Base-by-base conservation (phyloP, 1,284 basidiomycete species). In the Leccinum fallax region DNA sequence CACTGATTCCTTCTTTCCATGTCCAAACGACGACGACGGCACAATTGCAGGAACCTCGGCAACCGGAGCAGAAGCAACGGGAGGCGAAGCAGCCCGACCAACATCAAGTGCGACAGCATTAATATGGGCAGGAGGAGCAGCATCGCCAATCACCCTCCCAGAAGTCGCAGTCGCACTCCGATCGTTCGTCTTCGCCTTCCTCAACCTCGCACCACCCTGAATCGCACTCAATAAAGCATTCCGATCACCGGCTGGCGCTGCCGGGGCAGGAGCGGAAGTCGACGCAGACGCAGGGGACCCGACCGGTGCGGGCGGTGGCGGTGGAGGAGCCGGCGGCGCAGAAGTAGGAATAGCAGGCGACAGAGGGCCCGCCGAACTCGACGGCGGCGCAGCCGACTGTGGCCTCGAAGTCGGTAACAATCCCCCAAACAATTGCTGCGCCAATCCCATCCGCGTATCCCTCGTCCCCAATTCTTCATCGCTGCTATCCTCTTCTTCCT, bases 161-260 rank as follows among this genome's bases (percentile, higher is more conserved):
- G 89, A 83, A 1, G 88, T 79, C 0, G 82, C 74, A 5, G 90
- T 86, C 0, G 76, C 85, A 66, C 92, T 94, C 65, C 91, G 89
- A 73, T 98, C 97, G 61, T 90, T 86, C 1, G 96, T 98, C 64
- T 87, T 83, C 0, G 94, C 79, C 76, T 94, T 94, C 61, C 84
- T 85, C 64, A 99, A 79, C 65, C 79, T 84, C 40, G 85, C 77
- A 2, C 97, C 97, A 6, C 88, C 85, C 71, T 94, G 89, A 67
- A 99, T 99, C 15, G 93, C 88, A 13, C 81, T 79, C 62, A 99
- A 77, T 30, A 99, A 79, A 0, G 92, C 94, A 62, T 82, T 80
- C 30, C 87, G 83, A 71, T 88, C 86, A 5, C 81, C 83, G 8
- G 83, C 72, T 0, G 77, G 70, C 7, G 74, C 69, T 36, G 10